Evolutionary conservation across 495 filamentous ascomycete species (phyloP), one percentile per base, ranked within the genome.

Genomic region (Podospora sp.): DNA sequence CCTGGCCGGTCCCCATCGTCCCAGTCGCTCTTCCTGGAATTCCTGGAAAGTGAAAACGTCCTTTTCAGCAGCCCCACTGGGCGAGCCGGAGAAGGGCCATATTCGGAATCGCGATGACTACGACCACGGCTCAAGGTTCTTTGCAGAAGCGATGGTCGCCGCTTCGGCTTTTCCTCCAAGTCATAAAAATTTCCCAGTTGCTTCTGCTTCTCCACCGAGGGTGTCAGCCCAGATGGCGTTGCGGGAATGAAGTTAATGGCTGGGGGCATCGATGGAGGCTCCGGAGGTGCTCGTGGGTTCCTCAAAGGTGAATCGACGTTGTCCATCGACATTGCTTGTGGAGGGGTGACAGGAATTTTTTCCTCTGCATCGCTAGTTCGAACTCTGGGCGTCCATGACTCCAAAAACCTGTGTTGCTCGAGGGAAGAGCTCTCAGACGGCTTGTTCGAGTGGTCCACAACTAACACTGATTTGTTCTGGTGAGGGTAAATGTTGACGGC

Each of bases 401-500:
- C 67, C 1, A 66, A 50, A 3, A 59, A 25, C 65, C 65, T 70
- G 25, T 71, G 27, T 9, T 40, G 63, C 14, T 75, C 68, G 2
- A 73, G 27, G 0, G 79, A 77, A 0, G 76, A 77, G 24, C 46
- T 69, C 58, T 77, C 73, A 0, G 77, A 80, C 16, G 79, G 74
- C 69, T 77, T 76, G 67, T 76, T 77, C 83, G 81, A 86, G 69
- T 93, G 90, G 50, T 96, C 86, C 50, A 96, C 88, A 63, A 96
- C 78, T 55, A 95, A 78, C 12, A 92, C 81, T 2, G 92, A 94
- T 66, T 89, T 88, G 68, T 96, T 97, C 73, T 93, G 92, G 75
- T 97, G 93, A 2, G 92, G 88, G 73, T 90, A 95, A 36, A 96
- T 89, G 65, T 87, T 89, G 55, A 97, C 88, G 20, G 91, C 91